These are phyloP conservation scores for Chrysoporthe cubensis DNA, from an alignment of 2,329 filamentous ascomycete species.

Conservation along the genomic window DNA sequence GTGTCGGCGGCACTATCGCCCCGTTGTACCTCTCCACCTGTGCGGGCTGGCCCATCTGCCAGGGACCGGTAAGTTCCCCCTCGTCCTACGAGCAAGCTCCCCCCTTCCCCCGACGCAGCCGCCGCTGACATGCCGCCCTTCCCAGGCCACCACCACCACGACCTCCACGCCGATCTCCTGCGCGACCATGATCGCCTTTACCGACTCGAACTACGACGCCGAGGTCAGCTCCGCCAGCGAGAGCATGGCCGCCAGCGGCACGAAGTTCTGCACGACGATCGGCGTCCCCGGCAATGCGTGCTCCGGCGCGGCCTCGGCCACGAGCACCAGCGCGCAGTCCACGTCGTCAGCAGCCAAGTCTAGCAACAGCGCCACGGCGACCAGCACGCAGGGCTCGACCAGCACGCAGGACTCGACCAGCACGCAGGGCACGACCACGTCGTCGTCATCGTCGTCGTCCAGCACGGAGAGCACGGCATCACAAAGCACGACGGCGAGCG, in stretches of 20 bases:
- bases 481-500: background rate
- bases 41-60: slow-evolving; percentile 14
- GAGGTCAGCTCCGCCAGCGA: slow-evolving; percentile 7
- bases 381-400: background rate
- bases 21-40: slow-evolving; percentile 14
- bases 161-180: slow-evolving; percentile 4
- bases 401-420: background rate
- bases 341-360: background rate
- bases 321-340: background rate
- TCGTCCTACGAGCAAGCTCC: too few species aligned
- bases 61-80: slow-evolving; percentile 6
- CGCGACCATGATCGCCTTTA: slow-evolving; percentile 5
- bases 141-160: slow-evolving; percentile 9
- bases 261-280: slow-evolving; percentile 4
- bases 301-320: background rate
- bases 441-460: too few species aligned
- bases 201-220: slow-evolving; percentile 10
- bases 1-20: slow-evolving; percentile 4
- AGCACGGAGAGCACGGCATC: background rate
- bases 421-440: background rate
- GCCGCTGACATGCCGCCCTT: background rate
- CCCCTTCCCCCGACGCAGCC: background rate
- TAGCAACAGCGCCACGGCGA: background rate
- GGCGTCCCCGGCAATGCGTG: slow-evolving; percentile 1
- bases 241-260: slow-evolving; percentile 8